phyloP scores from a whole-genome alignment of 1,139 yeast genomes.

The Hanseniaspora uvarum region DNA sequence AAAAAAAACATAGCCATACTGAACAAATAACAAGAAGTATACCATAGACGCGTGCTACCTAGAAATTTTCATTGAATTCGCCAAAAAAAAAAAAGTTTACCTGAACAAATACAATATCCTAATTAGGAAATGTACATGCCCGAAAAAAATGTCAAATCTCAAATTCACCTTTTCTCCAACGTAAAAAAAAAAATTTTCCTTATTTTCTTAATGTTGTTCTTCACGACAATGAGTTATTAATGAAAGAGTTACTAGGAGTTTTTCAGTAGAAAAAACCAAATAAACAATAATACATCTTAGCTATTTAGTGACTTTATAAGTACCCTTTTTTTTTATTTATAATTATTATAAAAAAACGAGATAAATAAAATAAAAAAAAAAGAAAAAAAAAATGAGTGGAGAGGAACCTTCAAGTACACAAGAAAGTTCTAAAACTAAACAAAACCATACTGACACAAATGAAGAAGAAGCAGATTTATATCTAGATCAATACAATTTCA shows the following conservation, averaged over 20 bases:
- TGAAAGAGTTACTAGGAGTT: too few relatives aligned
- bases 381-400: background rate
- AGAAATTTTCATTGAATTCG: too few relatives aligned
- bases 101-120: background rate
- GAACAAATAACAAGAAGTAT: background rate
- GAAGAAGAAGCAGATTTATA: constrained; percentile 36
- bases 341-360: too few relatives aligned
- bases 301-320: too few relatives aligned
- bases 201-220: background rate
- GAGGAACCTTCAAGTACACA: background rate
- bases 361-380: too few relatives aligned
- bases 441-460: constrained; percentile 25
- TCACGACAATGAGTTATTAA: too few relatives aligned
- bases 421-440: constrained; percentile 1
- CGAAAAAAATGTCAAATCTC: background rate
- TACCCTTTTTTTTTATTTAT: too few relatives aligned
- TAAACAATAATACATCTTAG: background rate
- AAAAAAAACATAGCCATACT: background rate
- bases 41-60: too few relatives aligned
- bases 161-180: background rate
- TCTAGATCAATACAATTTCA: constrained; percentile 64
- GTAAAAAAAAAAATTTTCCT: background rate
- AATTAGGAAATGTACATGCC: background rate
- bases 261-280: background rate
- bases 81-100: background rate